phyloP scores from a whole-genome alignment of 140 eudicot species.

The Stevia rebaudiana region DNA sequence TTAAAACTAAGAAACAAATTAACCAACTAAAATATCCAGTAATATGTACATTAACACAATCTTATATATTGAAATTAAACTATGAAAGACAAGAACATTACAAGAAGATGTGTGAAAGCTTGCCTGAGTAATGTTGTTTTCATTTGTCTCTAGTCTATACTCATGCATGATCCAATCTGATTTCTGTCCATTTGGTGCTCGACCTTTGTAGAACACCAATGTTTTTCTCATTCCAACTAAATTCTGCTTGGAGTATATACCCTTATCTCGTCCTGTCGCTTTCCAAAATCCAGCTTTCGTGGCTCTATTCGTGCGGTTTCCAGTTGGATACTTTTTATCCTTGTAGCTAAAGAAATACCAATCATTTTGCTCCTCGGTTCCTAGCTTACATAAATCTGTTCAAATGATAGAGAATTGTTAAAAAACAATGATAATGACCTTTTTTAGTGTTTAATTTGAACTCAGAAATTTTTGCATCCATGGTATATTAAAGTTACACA shows the following conservation, averaged over 20 bases:
- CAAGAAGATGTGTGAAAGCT: conserved; percentile 14
- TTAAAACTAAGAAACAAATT: neutral
- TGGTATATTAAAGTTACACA: conserved; percentile 12
- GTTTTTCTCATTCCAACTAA: conserved; percentile 94
- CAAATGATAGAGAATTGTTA: neutral
- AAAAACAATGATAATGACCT: neutral
- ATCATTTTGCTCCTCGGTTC: conserved; percentile 78
- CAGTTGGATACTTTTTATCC: conserved; percentile 88
- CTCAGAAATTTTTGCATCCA: conserved; percentile 26
- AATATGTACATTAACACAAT: conserved; percentile 1
- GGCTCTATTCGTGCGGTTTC: conserved; percentile 89
- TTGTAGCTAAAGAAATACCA: conserved; percentile 95
- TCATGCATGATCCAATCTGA: conserved; percentile 95
- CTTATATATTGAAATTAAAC: neutral
- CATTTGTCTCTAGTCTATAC: conserved; percentile 76
- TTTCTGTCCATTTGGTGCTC: conserved; percentile 86
- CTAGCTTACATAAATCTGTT: conserved; percentile 78
- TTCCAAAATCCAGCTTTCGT: conserved; percentile 92
- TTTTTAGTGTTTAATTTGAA: conserved; percentile 9
- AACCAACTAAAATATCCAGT: too few relatives aligned
- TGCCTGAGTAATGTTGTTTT: conserved; percentile 65
- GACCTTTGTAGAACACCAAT: conserved; percentile 78
- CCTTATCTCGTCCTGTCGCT: conserved; percentile 92
- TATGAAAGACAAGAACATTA: neutral
- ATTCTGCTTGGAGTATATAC: conserved; percentile 56